A percentile compares a stretch with the other conserved stretches of the same genome.
Conservation (phyloP, 495 filamentous ascomycete species). For the Lasiosphaeria hispida region DNA sequence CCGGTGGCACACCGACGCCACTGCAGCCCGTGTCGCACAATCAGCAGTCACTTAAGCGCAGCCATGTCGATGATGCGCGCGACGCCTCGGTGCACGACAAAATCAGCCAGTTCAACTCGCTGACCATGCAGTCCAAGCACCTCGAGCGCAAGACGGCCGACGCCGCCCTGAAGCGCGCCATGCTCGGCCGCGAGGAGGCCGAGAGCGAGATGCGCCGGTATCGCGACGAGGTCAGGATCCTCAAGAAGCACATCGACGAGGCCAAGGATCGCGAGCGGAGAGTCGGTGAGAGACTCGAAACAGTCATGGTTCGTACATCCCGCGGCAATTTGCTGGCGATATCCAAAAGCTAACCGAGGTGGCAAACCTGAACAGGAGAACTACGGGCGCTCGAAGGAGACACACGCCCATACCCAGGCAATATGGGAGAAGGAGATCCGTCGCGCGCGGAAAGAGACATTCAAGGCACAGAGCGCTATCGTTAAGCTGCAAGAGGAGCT, state of each 20-base stretch:
- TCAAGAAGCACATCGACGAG: slow-evolving; percentile 63
- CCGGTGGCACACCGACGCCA: slow-evolving; percentile 41
- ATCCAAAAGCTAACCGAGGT: background rate
- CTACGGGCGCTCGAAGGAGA: slow-evolving; percentile 70
- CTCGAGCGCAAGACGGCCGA: slow-evolving; percentile 60
- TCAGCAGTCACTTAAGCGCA: slow-evolving; percentile 46
- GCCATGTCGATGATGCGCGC: slow-evolving; percentile 44
- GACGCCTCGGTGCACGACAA: slow-evolving; percentile 78
- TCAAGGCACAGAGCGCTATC: slow-evolving; percentile 71
- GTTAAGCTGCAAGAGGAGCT: slow-evolving; percentile 83
- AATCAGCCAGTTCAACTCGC: slow-evolving; percentile 76
- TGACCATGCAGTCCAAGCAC: slow-evolving; percentile 61
- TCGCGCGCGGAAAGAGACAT: slow-evolving; percentile 78
- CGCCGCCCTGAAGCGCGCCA: slow-evolving; percentile 74
- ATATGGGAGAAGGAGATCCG: slow-evolving; percentile 84
- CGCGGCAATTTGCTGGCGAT: too few relatives aligned
- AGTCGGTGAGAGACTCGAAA: slow-evolving; percentile 75
- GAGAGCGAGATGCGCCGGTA: slow-evolving; percentile 64
- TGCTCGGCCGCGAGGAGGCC: slow-evolving; percentile 81
- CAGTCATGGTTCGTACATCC: slow-evolving; percentile 57
- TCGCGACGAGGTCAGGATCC: slow-evolving; percentile 52
- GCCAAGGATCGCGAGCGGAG: slow-evolving; percentile 69
- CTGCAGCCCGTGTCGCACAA: slow-evolving; percentile 74
- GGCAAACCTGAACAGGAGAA: slow-evolving; percentile 57
- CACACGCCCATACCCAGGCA: slow-evolving; percentile 65